Conservation (phyloP, 1,284 basidiomycete species). For the Rhodotorula mucilaginosa region DNA sequence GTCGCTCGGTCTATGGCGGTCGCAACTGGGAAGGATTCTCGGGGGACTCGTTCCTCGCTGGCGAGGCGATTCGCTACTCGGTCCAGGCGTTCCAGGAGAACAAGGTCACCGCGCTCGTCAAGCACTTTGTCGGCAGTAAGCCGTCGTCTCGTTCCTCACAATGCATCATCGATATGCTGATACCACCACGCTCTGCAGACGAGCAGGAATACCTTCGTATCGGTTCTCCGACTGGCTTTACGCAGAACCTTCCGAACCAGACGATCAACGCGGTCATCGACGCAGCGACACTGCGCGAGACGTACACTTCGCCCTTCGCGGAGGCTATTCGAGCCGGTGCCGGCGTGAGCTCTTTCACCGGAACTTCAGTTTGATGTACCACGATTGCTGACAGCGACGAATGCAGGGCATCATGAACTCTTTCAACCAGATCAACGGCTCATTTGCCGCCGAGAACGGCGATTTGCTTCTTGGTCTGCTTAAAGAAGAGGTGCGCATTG, state of each 20-base stretch:
- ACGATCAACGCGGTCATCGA: slow-evolving; percentile 55
- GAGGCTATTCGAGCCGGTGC: slow-evolving; percentile 71
- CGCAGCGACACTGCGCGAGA: slow-evolving; percentile 5
- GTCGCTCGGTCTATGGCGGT: slow-evolving; percentile 54
- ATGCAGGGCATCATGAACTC: slow-evolving; percentile 47
- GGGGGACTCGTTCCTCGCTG: slow-evolving; percentile 15
- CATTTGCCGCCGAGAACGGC: not conserved
- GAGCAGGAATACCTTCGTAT: slow-evolving; percentile 8
- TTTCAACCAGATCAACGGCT: slow-evolving; percentile 22
- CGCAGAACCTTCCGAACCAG: slow-evolving; percentile 62
- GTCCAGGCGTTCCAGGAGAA: slow-evolving; percentile 61
- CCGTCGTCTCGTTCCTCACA: too few relatives aligned
- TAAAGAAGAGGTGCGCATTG: slow-evolving; percentile 6
- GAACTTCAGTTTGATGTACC: not conserved
- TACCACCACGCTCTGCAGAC: not conserved
- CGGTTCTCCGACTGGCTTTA: not conserved
- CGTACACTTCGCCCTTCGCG: slow-evolving; percentile 8
- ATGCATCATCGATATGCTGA: too few relatives aligned
- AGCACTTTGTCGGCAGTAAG: slow-evolving; percentile 53
- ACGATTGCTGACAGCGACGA: not conserved
- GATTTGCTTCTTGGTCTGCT: not conserved
- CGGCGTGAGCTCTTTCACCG: slow-evolving; percentile 51
- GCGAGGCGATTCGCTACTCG: not conserved
- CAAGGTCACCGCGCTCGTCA: slow-evolving; percentile 63
- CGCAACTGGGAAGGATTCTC: slow-evolving; percentile 81